Base-by-base conservation (phyloP, 495 filamentous ascomycete species). In the Penicillium alfredii region DNA sequence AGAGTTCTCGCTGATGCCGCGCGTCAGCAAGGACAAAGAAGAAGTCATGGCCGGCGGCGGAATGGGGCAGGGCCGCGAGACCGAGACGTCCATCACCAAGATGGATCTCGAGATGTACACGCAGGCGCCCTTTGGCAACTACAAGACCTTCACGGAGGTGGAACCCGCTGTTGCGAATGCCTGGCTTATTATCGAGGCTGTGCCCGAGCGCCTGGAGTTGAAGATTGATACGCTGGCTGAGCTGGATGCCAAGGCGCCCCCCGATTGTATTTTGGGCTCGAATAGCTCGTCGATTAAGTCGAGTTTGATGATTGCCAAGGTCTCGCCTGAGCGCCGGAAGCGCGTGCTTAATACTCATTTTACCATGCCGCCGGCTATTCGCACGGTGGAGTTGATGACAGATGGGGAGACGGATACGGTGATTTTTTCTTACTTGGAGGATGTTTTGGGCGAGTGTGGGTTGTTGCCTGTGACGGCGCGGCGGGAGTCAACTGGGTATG, bases 321-420 rank as follows among this genome's bases (percentile, higher is more conserved):
- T 60, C 1, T 26, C 28, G 1, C 13, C 21, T 1, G 42, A 51
- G 11, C 25, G 47, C 6, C 45, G 24, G 27, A 44, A 20, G 29
- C 43, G 13, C 48, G 59, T 38, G 47, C 34, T 58, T 8, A 79
- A 79, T 45, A 67, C 62, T 33, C 73, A 78, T 53, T 79, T 66
- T 42, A 55, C 56, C 13, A 74, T 77, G 58, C 76, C 74, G 33
- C 75, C 74, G 0, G 42, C 40, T 18, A 62, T 65, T 29, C 44
- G 47, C 4, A 58, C 48, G 8, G 72, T 78, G 4, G 75, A 79
- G 55, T 30, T 80, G 33, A 79, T 80, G 75, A 71, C 74, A 0
- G 49, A 53, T 47, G 73, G 73, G 0, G 33, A 56, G n/a, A 80
- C 76, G 10, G 45, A 59, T 18, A 40, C 48, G 0, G 55, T 44